Evolutionary conservation across 768 basidiomycete genomes (phyloP), one percentile per base, ranked within the genome.

Genomic region (Candolleomyces aberdarensis): DNA sequence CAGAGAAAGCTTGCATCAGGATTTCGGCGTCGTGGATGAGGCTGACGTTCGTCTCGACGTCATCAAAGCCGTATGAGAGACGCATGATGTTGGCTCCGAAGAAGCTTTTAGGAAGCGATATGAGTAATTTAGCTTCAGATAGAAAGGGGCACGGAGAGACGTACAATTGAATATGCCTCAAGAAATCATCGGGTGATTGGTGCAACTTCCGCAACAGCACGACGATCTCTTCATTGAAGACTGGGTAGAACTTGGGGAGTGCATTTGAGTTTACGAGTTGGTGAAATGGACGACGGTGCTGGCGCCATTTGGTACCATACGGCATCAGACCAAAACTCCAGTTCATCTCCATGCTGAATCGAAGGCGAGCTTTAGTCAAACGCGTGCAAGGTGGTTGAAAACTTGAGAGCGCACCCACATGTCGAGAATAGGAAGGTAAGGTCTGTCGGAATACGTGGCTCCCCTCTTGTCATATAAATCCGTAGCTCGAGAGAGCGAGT

Each of bases 231-330:
- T 62, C 39, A 20, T 52, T 49, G 31, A 58, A 29, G 72, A 69
- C 6, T 71, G 67, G 13, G 78, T 80, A 50, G 81, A 64, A 13
- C 74, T 73, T 17, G 78, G 82, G 19, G 65, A 66, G 62, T 60
- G 40, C 58, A 51, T 36, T 65, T 53, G 54, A 56, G 57, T 22
- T 64, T 50, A 55, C 60, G 47, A 52, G 47, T 26, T 50, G 32
- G 31, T 48, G 54, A 41, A 59, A 56, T 9, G 58, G 36, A 10
- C 58, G 19, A 19, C 57, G 56, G 31, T 60, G 46, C 36, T 52
- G 39, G 46, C 57, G 50, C 65, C 62, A 57, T 14, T 22, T 22
- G 20, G 19, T 10, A 11, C 48, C 57, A 29, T 50, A 54, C 1
- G 9, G 54, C 54, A 56, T 56, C 20, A 43, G 39, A 10, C 54